Base-by-base conservation (phyloP, 768 basidiomycete genomes). In the Gautieria morchelliformis region DNA sequence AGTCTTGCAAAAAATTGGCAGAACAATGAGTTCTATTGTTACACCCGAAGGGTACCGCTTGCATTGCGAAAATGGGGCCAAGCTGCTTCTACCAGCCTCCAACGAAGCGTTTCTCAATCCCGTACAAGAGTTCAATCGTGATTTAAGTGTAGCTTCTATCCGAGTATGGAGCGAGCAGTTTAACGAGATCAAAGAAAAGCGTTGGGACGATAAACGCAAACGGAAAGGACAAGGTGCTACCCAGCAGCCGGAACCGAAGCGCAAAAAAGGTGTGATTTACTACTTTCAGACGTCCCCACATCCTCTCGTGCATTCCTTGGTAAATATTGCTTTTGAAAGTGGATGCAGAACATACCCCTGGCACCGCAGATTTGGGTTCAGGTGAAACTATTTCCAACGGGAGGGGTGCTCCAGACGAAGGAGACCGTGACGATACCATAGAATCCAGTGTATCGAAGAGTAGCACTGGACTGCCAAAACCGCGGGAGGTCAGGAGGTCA, bases 71-170 rank as follows among this genome's bases (percentile, higher is more conserved):
- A 91, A 89, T 68, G 83, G 79, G 3, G 81, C 89, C 0, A 82
- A 81, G 65, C 88, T 97, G 66, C 78, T 96, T 56, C 75, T 93
- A 22, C 82, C 85, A 5, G 76, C 79, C 8, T 70, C 71, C 47
- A 88, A 91, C 61, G 87, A 89, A 58, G 91, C 94, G 2, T 99
- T 99, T 70, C 72, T 98, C 59, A 99, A 99, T 67, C 95, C 96
- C 6, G 87, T 97, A 12, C 96, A 99, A 67, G 92, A 99, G 70
- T 99, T 96, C 76, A 99, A 99, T 72, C 79, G 96, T 40, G 96
- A 99, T 71, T 69, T 91, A 47, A 93, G 89, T 61, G 84, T 97
- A 44, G 91, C 93, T 20, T 88, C 87, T 62, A 97, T 99, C 56
- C 77, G 84, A 32, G 82, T 84, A 4, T 99, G 93, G 93, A 86